These are phyloP conservation scores for Erucastrum elatum DNA, from an alignment of 345 rosid genomes.

Conservation along the genomic window DNA sequence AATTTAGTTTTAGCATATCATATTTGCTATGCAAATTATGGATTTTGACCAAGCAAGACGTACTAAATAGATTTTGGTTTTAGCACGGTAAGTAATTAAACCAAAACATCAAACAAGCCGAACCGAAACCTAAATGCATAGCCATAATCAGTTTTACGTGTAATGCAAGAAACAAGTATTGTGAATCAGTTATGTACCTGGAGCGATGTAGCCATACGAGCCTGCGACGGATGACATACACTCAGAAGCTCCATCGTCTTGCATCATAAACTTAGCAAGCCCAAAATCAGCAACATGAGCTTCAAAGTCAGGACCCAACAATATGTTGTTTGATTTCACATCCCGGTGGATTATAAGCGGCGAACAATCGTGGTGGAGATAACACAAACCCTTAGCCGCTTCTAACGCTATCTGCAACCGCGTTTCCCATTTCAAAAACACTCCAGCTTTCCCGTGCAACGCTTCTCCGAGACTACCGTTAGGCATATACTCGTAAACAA, in stretches of 20 bases:
- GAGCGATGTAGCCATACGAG: constrained; percentile 95
- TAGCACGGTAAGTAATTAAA: neutral
- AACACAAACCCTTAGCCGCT: constrained; percentile 90
- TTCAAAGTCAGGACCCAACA: constrained; percentile 77
- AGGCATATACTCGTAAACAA: constrained; percentile 44
- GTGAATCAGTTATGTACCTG: constrained; percentile 51
- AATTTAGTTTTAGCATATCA: neutral
- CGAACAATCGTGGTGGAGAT: constrained; percentile 91
- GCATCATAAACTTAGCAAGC: constrained; percentile 79
- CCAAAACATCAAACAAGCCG: neutral
- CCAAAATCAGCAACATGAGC: constrained; percentile 99
- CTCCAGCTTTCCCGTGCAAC: constrained; percentile 76
- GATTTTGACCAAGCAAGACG: neutral
- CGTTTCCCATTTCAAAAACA: constrained; percentile 65
- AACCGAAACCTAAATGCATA: neutral
- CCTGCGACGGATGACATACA: constrained; percentile 98
- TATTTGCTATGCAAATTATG: neutral
- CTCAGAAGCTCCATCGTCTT: constrained; percentile 72
- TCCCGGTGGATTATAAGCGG: constrained; percentile 88
- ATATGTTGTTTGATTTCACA: constrained; percentile 88
- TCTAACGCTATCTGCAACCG: constrained; percentile 79
- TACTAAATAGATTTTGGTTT: neutral
- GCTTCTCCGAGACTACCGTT: constrained; percentile 88
- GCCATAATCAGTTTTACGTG: constrained; percentile 6
- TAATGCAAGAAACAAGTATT: neutral